Percentiles rank a stretch among this genome's conserved stretches.
Evolutionary conservation across 371 early-diverging fungal genomes (phyloP).

Genomic region (Mortierella sp.): DNA sequence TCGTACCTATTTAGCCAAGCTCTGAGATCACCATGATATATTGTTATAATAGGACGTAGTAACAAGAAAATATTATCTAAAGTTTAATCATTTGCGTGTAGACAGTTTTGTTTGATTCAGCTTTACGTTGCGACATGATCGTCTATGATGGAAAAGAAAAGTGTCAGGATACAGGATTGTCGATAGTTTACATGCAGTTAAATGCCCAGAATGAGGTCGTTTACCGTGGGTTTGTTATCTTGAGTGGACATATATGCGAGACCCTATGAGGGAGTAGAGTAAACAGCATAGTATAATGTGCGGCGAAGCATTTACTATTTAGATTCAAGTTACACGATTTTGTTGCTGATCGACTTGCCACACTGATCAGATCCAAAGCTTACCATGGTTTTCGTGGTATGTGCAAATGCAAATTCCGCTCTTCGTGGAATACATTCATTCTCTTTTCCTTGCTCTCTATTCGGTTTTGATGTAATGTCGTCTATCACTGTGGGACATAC

Average conservation of each 20-base stretch:
- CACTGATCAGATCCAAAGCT: background rate
- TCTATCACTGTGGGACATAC: conserved; percentile 9
- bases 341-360: background rate
- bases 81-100: conserved; percentile 29
- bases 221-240: conserved; percentile 42
- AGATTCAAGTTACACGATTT: too few relatives aligned
- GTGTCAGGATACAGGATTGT: background rate
- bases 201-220: background rate
- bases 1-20: background rate
- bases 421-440: conserved; percentile 4
- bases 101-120: conserved; percentile 12
- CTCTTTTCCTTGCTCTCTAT: background rate
- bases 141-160: conserved; percentile 6
- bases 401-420: conserved; percentile 69
- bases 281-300: background rate
- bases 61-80: background rate
- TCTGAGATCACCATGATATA: background rate
- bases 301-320: background rate
- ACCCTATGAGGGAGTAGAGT: conserved; percentile 46
- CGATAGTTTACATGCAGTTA: background rate
- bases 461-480: too few relatives aligned
- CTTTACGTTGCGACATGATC: conserved; percentile 31
- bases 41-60: background rate
- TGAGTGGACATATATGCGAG: conserved; percentile 62
- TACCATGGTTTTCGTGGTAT: conserved; percentile 74